Percentiles rank a stretch among this genome's conserved stretches.
Conservation (phyloP, 768 basidiomycete species). For the Boletus fagicola region DNA sequence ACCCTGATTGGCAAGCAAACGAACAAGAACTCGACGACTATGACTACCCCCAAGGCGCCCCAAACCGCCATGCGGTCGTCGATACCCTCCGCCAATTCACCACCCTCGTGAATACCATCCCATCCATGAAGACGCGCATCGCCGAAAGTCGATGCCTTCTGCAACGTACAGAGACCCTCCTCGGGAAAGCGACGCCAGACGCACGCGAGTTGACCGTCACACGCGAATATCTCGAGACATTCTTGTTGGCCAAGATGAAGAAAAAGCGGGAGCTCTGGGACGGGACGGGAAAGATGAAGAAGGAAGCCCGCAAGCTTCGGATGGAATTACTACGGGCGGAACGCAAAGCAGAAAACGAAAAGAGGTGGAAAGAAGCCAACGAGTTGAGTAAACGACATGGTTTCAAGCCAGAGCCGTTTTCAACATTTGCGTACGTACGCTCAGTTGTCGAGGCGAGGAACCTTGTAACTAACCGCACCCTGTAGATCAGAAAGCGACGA, state of each 20-base stretch:
- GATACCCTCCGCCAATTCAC: slow-evolving; percentile 31
- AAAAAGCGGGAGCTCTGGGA: slow-evolving; percentile 32
- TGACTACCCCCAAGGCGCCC: slow-evolving; percentile 15
- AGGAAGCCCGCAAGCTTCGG: slow-evolving; percentile 21
- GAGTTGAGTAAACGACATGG: slow-evolving; percentile 7
- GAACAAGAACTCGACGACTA: not conserved
- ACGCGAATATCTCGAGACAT: slow-evolving; percentile 28
- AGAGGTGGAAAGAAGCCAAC: slow-evolving; percentile 22
- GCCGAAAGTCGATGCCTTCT: slow-evolving; percentile 22
- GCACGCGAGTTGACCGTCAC: slow-evolving; percentile 20
- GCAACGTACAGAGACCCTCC: slow-evolving; percentile 11
- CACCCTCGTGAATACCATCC: slow-evolving; percentile 20
- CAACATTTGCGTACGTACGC: slow-evolving; percentile 23
- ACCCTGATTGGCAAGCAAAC: slow-evolving; percentile 4
- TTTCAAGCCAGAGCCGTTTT: slow-evolving; percentile 19
- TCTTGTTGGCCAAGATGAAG: slow-evolving; percentile 31
- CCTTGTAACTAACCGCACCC: not conserved
- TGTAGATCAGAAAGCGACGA: slow-evolving; percentile 26
- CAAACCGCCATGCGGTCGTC: slow-evolving; percentile 24
- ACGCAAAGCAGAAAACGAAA: slow-evolving; percentile 20
- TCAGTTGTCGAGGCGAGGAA: not conserved
- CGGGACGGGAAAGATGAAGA: slow-evolving; percentile 29
- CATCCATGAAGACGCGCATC: slow-evolving; percentile 19
- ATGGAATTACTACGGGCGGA: slow-evolving; percentile 26
- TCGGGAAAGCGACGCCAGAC: slow-evolving; percentile 18